Evolutionary conservation across 306 rosid species (phyloP).

Genomic region (Inga laurina): DNA sequence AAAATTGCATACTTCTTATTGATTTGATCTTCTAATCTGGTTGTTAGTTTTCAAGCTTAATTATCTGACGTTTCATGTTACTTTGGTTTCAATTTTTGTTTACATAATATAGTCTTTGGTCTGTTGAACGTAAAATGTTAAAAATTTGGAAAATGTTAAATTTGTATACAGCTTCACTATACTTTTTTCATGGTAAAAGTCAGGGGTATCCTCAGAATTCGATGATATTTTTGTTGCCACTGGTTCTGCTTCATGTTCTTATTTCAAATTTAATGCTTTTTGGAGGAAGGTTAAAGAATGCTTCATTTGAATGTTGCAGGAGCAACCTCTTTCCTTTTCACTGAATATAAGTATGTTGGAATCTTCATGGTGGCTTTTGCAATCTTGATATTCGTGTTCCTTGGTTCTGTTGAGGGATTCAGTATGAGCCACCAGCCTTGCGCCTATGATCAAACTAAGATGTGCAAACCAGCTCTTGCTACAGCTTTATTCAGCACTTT

Average conservation of each 20-base stretch:
- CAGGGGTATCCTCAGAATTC: not conserved
- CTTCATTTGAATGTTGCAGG: conserved; percentile 41
- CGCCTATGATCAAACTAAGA: conserved; percentile 9
- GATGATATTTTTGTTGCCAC: not conserved
- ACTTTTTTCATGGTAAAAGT: not conserved
- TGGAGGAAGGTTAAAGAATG: not conserved
- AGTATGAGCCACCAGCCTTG: conserved; percentile 28
- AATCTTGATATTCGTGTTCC: conserved; percentile 22
- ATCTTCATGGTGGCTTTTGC: conserved; percentile 19
- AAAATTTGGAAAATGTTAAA: not conserved
- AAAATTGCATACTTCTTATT: not conserved
- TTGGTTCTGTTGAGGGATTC: conserved; percentile 23
- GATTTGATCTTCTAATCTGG: not conserved
- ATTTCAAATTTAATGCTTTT: not conserved
- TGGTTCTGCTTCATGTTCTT: not conserved
- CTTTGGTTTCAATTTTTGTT: not conserved
- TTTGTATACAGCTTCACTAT: not conserved
- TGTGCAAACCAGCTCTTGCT: conserved; percentile 29
- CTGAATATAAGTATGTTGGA: conserved; percentile 59
- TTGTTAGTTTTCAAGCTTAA: not conserved
- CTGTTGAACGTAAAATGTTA: not conserved
- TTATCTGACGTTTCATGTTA: not conserved
- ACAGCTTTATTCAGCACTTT: conserved; percentile 21
- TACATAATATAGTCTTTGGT: not conserved
- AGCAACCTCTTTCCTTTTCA: conserved; percentile 71